Evolutionary conservation across 2,329 filamentous ascomycete genomes (phyloP).

Genomic region (Phaeophleospora eucalypticola): DNA sequence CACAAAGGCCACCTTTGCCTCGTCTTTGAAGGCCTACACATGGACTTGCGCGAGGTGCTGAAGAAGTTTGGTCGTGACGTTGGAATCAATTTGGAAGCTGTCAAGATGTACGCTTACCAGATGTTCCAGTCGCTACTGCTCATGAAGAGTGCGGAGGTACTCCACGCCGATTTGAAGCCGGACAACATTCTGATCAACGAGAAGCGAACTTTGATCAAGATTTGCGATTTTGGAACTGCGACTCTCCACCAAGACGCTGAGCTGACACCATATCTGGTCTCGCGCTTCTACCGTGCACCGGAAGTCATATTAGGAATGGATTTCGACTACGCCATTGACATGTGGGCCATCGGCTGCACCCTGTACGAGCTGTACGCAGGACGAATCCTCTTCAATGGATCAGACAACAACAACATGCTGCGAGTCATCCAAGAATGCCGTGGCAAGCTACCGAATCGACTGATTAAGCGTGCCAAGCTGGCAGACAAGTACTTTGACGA

Average conservation of each 20-base stretch:
- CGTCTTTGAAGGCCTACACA: constrained; percentile 88
- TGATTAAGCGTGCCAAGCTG: constrained; percentile 77
- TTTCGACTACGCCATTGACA: constrained; percentile 89
- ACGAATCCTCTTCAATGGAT: constrained; percentile 91
- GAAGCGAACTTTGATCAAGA: constrained; percentile 77
- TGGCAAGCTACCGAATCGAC: constrained; percentile 83
- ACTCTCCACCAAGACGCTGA: constrained; percentile 87
- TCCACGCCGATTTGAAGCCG: constrained; percentile 94
- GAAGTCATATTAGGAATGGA: constrained; percentile 97
- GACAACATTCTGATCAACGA: constrained; percentile 95
- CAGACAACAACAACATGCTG: constrained; percentile 98
- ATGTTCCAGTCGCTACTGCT: constrained; percentile 87
- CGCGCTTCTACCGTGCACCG: constrained; percentile 93
- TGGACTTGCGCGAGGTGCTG: constrained; percentile 88
- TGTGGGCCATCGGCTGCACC: constrained; percentile 97
- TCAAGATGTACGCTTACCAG: constrained; percentile 85
- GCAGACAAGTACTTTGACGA: constrained; percentile 72
- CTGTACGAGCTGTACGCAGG: constrained; percentile 96
- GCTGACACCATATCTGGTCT: constrained; percentile 91
- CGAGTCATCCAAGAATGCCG: constrained; percentile 93
- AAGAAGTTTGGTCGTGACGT: constrained; percentile 95
- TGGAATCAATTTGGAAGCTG: constrained; percentile 83
- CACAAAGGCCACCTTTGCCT: constrained; percentile 95
- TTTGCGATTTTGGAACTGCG: constrained; percentile 95
- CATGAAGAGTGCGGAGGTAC: constrained; percentile 84